Conservation (phyloP, 805 yeast genomes). For the Saitoella complicata region DNA sequence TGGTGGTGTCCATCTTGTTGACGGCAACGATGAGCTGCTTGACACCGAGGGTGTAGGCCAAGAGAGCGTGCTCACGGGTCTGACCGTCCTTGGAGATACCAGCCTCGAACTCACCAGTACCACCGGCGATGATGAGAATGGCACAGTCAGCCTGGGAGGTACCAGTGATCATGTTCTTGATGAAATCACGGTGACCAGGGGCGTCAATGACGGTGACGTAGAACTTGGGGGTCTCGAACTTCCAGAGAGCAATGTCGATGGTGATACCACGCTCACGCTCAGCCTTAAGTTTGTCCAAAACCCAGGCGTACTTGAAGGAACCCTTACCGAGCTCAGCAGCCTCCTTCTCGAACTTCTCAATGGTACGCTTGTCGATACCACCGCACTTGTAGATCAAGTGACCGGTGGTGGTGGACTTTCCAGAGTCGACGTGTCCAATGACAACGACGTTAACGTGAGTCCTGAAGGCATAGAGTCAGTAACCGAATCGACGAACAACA, state of each 20-base stretch:
- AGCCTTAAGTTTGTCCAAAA: slow-evolving; percentile 86
- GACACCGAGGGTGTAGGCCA: slow-evolving; percentile 98
- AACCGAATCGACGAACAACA: too few species aligned
- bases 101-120: slow-evolving; percentile 89
- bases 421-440: slow-evolving; percentile 99
- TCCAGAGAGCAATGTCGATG: slow-evolving; percentile 83
- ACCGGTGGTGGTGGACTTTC: slow-evolving; percentile 98
- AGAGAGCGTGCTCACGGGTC: slow-evolving; percentile 86
- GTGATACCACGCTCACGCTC: slow-evolving; percentile 97
- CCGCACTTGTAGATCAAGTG: slow-evolving; percentile 99
- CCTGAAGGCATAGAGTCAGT: slow-evolving; percentile 21
- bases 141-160: slow-evolving; percentile 90
- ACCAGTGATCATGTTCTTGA: slow-evolving; percentile 92
- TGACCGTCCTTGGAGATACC: slow-evolving; percentile 91
- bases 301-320: slow-evolving; percentile 97
- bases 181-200: slow-evolving; percentile 94
- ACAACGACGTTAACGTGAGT: slow-evolving; percentile 99
- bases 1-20: slow-evolving; percentile 90
- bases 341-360: slow-evolving; percentile 95
- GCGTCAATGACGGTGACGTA: slow-evolving; percentile 86
- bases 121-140: slow-evolving; percentile 77
- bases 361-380: slow-evolving; percentile 93
- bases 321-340: slow-evolving; percentile 86
- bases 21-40: slow-evolving; percentile 84
- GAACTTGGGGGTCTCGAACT: slow-evolving; percentile 82